These are phyloP conservation scores for Penicillium diatomitis DNA, from an alignment of 495 filamentous ascomycete species.

Conservation along the genomic window DNA sequence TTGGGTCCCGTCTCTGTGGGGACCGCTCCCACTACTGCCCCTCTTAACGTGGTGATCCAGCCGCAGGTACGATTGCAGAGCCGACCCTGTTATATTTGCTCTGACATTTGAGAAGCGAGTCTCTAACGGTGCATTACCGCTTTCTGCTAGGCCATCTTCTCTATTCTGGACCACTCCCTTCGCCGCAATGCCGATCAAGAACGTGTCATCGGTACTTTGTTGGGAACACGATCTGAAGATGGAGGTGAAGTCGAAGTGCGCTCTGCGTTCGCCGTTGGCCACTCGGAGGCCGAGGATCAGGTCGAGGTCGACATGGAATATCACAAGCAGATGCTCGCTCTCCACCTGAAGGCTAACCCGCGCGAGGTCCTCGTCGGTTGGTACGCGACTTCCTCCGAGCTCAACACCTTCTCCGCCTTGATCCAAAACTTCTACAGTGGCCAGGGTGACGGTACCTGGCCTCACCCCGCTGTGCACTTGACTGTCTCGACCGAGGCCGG, in stretches of 20 bases:
- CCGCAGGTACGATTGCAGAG: constrained; percentile 62
- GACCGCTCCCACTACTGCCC: constrained; percentile 73
- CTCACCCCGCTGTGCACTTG: constrained; percentile 90
- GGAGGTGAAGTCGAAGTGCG: constrained; percentile 91
- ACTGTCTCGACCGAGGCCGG: constrained; percentile 85
- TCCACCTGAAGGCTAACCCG: constrained; percentile 89
- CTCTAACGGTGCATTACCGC: not conserved
- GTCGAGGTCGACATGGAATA: constrained; percentile 99
- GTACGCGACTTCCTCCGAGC: constrained; percentile 92
- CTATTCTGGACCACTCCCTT: constrained; percentile 92
- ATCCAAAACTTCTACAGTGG: constrained; percentile 99
- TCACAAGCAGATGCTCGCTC: constrained; percentile 93
- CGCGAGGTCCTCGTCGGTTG: constrained; percentile 91
- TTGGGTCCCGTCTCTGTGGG: constrained; percentile 71
- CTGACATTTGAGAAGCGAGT: not conserved
- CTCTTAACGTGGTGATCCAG: constrained; percentile 86
- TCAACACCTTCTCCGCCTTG: constrained; percentile 95
- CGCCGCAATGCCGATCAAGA: constrained; percentile 84
- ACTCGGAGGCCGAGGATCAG: constrained; percentile 96
- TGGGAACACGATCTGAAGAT: constrained; percentile 89
- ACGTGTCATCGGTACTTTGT: constrained; percentile 89
- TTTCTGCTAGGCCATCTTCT: constrained; percentile 70
- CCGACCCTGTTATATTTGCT: not conserved
- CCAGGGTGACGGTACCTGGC: constrained; percentile 92
- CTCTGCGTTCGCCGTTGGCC: constrained; percentile 92